phyloP scores from a whole-genome alignment of 2,329 filamentous ascomycete genomes.

The Epichloe bromicola region DNA sequence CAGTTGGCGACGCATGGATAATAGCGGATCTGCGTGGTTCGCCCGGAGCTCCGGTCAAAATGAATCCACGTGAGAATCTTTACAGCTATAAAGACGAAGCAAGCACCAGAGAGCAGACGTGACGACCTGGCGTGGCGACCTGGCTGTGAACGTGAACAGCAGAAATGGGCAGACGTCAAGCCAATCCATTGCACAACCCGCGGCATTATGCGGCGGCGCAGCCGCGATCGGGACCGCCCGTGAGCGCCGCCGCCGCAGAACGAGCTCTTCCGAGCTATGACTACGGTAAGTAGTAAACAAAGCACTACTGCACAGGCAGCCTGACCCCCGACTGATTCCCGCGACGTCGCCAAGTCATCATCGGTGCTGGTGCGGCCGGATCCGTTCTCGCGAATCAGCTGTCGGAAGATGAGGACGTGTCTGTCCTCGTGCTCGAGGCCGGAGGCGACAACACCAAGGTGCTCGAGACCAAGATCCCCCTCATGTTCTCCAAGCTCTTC shows the following conservation, averaged over 20 bases:
- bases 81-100: not conserved
- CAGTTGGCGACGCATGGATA: too few species aligned
- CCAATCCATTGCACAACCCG: conserved; percentile 5
- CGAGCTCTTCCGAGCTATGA: conserved; percentile 5
- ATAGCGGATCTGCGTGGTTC: too few species aligned
- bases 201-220: conserved; percentile 3
- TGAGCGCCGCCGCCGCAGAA: conserved; percentile 1
- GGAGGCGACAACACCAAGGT: conserved; percentile 9
- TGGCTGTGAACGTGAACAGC: not conserved
- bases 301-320: not conserved
- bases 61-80: too few species aligned
- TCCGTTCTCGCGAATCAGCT: conserved; percentile 18
- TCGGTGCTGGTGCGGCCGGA: conserved; percentile 17
- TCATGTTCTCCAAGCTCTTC: conserved; percentile 11
- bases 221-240: conserved; percentile 1
- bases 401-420: conserved; percentile 12
- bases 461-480: conserved; percentile 8
- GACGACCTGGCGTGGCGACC: too few species aligned
- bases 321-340: not conserved
- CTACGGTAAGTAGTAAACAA: not conserved
- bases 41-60: too few species aligned
- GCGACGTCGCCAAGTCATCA: conserved; percentile 9
- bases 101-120: too few species aligned
- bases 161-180: conserved; percentile 1
- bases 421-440: conserved; percentile 10